Evolutionary conservation across 306 rosid genomes (phyloP), one percentile per base, ranked within the genome.

Genomic region (Cotoneaster glaucophyllus): DNA sequence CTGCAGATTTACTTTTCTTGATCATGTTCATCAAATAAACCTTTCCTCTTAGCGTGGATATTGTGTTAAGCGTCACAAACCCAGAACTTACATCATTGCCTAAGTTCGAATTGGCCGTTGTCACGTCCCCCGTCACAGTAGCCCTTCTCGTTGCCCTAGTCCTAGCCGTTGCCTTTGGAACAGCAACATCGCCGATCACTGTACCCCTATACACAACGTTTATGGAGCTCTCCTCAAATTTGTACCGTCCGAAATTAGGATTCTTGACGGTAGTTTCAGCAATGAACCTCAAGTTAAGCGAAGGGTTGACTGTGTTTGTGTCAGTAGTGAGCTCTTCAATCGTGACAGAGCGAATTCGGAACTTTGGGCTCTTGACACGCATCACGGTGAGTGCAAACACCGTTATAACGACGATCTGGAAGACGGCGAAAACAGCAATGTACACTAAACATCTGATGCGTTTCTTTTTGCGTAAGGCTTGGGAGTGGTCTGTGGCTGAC

Each of bases 21-120:
- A 74, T 44, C 75, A 80, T 24, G 64, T 52, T 24, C 83, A 80
- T 58, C 76, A 74, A 68, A 39, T 68, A 73, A 17, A 80, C 79
- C 65, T 48, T 80, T 54, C 83, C 79, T 5, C 29, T 74, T 32
- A 69, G 11, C 67, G 74, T 68, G 17, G 32, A 44, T 25, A 67
- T 10, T 43, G 71, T 18, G 43, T 28, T 74, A 41, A 80, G 28
- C 43, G n/a, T 58, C 79, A 74, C 65, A 11, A 29, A 15, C 58
- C 83, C 75, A 1, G 58, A 48, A 37, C 26, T 37, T 17, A 80
- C 10, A 61, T 74, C 79, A 63, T 11, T 14, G 1, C 4, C 57
- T 58, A 80, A 48, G 43, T 37, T 61, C 21, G 32, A 68, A 50
- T 25, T 74, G 6, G 14, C 43, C 3, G 39, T 59, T 4, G 5